A percentile compares a stretch with the other conserved stretches of the same genome.
phyloP scores from a whole-genome alignment of 805 yeast genomes.

The Priceomyces medius region DNA sequence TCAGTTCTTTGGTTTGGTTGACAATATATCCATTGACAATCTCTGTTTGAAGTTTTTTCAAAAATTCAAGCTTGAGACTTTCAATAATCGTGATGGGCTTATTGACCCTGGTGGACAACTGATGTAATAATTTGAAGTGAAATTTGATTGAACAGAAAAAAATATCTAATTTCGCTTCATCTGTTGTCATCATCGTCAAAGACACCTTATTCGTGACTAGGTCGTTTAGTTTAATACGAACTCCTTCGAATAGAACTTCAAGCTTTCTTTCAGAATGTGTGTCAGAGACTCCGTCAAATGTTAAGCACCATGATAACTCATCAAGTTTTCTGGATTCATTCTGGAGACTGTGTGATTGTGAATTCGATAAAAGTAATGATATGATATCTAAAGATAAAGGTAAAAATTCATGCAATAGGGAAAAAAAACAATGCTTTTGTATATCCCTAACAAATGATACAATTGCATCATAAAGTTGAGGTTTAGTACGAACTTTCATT shows the following conservation, averaged over 20 bases:
- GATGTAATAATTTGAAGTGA: constrained; percentile 25
- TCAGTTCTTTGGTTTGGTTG: constrained; percentile 7
- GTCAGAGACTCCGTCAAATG: constrained; percentile 6
- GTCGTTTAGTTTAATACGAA: constrained; percentile 24
- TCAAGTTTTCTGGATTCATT: constrained; percentile 9
- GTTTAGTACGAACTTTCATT: constrained; percentile 23
- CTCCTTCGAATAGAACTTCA: constrained; percentile 12
- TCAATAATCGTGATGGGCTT: constrained; percentile 2
- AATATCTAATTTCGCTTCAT: constrained; percentile 31
- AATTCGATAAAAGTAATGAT: constrained; percentile 19
- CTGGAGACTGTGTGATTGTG: not conserved
- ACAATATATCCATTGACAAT: constrained; percentile 16
- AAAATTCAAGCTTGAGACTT: constrained; percentile 9
- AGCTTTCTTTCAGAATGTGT: constrained; percentile 9
- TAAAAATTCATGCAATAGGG: constrained; percentile 30
- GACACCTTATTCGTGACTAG: constrained; percentile 26
- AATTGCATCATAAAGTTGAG: constrained; percentile 20
- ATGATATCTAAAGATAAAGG: constrained; percentile 31
- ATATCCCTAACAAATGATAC: constrained; percentile 22
- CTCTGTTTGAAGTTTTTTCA: constrained; percentile 13
- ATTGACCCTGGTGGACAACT: constrained; percentile 9
- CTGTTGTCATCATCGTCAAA: constrained; percentile 24
- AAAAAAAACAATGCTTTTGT: constrained; percentile 25
- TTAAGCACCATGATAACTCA: constrained; percentile 5
- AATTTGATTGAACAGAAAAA: constrained; percentile 29